These are phyloP conservation scores for Bruguiera gymnorhiza DNA, from an alignment of 345 rosid species.

Conservation along the genomic window DNA sequence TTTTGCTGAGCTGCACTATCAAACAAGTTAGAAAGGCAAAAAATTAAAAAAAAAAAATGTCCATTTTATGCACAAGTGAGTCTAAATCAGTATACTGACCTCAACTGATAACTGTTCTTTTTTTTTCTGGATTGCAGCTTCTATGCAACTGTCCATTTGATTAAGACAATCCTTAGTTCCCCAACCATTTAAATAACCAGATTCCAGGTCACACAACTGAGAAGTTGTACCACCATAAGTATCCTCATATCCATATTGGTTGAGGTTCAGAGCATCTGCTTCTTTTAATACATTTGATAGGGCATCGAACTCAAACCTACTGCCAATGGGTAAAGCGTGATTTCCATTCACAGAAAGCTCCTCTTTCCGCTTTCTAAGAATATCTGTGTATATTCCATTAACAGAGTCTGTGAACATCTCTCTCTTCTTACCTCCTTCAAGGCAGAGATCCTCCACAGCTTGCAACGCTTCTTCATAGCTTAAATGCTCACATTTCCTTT, in stretches of 20 bases:
- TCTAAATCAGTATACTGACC: slow-evolving; percentile 42
- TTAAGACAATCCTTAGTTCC: slow-evolving; percentile 60
- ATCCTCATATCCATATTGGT: slow-evolving; percentile 68
- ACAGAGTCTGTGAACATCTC: slow-evolving; percentile 51
- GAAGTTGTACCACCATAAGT: slow-evolving; percentile 53
- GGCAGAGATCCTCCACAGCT: slow-evolving; percentile 69
- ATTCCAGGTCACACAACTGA: slow-evolving; percentile 79
- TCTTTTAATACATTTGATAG: slow-evolving; percentile 69
- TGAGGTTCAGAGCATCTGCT: slow-evolving; percentile 59
- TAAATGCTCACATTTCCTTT: slow-evolving; percentile 73
- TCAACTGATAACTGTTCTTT: slow-evolving; percentile 75
- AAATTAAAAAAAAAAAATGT: no score
- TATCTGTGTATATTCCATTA: slow-evolving; percentile 39
- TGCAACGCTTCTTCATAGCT: slow-evolving; percentile 86
- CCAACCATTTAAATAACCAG: slow-evolving; percentile 76
- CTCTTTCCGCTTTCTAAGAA: slow-evolving; percentile 57
- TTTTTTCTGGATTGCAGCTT: slow-evolving; percentile 71
- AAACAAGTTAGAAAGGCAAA: slow-evolving; percentile 18
- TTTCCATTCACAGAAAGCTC: slow-evolving; percentile 54
- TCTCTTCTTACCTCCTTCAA: slow-evolving; percentile 78
- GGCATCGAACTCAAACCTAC: slow-evolving; percentile 67
- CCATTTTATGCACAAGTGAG: slow-evolving; percentile 11
- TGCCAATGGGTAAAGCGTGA: slow-evolving; percentile 41
- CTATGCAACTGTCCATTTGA: slow-evolving; percentile 73
- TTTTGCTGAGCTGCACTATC: slow-evolving; percentile 70